Conservation (phyloP, 2,329 filamentous ascomycete species). For the Apiospora phragmitis region DNA sequence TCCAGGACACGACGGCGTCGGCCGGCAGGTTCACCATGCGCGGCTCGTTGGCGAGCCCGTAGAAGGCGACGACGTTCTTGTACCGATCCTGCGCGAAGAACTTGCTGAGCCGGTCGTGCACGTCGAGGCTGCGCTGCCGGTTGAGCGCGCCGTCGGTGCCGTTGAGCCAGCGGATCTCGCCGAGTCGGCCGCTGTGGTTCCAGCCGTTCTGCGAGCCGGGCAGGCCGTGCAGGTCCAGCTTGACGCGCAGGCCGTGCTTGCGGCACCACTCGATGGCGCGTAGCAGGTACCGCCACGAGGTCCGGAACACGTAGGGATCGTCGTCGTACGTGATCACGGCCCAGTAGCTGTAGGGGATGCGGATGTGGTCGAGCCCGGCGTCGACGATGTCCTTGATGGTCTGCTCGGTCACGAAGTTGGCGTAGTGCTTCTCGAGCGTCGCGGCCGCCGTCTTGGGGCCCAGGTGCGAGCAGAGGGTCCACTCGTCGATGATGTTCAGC, state of each 20-base stretch:
- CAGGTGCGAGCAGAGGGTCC: slow-evolving; percentile 71
- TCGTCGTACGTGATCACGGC: slow-evolving; percentile 80
- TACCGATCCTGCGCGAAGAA: slow-evolving; percentile 96
- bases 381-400: slow-evolving; percentile 82
- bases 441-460: slow-evolving; percentile 63
- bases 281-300: slow-evolving; percentile 90
- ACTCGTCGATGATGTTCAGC: slow-evolving; percentile 81
- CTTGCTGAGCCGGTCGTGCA: slow-evolving; percentile 82
- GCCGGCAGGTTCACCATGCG: slow-evolving; percentile 75
- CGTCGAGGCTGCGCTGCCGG: slow-evolving; percentile 76
- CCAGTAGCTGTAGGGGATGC: slow-evolving; percentile 96
- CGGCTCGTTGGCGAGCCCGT: slow-evolving; percentile 93
- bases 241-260: slow-evolving; percentile 87
- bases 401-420: slow-evolving; percentile 78
- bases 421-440: slow-evolving; percentile 88
- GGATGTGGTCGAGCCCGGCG: slow-evolving; percentile 93
- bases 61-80: slow-evolving; percentile 87
- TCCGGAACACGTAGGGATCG: slow-evolving; percentile 85
- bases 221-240: slow-evolving; percentile 88
- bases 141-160: slow-evolving; percentile 82
- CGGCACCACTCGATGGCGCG: slow-evolving; percentile 92
- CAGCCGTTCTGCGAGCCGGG: slow-evolving; percentile 96
- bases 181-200: slow-evolving; percentile 90
- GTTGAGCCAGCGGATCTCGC: slow-evolving; percentile 83
- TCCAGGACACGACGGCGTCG: slow-evolving; percentile 75